Conservation (phyloP, 2,329 filamentous ascomycete genomes). For the Scytalidium sp. region DNA sequence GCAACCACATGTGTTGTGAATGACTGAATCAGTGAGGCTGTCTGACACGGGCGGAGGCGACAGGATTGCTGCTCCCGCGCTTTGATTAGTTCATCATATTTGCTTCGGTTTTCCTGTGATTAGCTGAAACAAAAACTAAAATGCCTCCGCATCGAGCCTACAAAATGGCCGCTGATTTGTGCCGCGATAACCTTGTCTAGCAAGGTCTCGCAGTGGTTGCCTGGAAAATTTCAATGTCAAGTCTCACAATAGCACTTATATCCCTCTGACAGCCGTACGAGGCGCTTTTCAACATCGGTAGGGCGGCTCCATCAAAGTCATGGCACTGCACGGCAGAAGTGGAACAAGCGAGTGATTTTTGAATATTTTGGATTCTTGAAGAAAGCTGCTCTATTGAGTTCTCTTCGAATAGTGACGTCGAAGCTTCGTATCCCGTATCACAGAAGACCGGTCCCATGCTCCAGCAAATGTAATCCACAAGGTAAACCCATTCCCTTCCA, state of each 20-base stretch:
- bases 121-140: too few relatives aligned
- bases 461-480: conserved; percentile 29
- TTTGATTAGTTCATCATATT: background rate
- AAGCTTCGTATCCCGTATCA: conserved; percentile 22
- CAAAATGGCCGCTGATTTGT: too few relatives aligned
- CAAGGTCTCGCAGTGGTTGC: too few relatives aligned
- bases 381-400: conserved; percentile 23
- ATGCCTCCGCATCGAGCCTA: too few relatives aligned
- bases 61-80: background rate
- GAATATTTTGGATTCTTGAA: conserved; percentile 12
- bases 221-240: too few relatives aligned
- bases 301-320: background rate
- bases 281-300: too few relatives aligned
- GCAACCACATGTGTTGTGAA: background rate
- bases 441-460: conserved; percentile 27
- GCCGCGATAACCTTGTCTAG: too few relatives aligned
- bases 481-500: conserved; percentile 22
- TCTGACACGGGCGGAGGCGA: background rate
- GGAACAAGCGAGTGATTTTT: background rate
- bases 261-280: too few relatives aligned
- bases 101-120: too few relatives aligned
- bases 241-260: too few relatives aligned
- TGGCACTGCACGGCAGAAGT: background rate
- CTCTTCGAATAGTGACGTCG: conserved; percentile 28
- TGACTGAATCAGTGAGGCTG: background rate